Evolutionary conservation across 768 basidiomycete species (phyloP).

Genomic region (Tulasnella sp.): DNA sequence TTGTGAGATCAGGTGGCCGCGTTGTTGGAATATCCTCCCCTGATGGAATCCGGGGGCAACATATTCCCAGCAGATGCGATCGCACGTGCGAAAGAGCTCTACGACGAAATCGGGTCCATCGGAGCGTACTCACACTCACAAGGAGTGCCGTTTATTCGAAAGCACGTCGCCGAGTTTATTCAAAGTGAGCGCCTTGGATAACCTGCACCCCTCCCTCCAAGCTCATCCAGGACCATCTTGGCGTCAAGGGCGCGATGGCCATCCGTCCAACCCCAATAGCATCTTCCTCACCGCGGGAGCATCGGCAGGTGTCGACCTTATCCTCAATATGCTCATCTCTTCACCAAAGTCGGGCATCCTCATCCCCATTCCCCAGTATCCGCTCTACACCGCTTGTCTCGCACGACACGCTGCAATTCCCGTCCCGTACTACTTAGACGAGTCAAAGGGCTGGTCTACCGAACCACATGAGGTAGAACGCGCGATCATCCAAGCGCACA

Average conservation of each 20-base stretch:
- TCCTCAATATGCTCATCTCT: slow-evolving; percentile 69
- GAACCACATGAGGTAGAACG: slow-evolving; percentile 52
- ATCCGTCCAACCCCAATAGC: slow-evolving; percentile 64
- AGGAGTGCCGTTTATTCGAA: slow-evolving; percentile 78
- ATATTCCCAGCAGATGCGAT: slow-evolving; percentile 82
- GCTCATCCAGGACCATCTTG: not conserved
- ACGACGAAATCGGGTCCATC: slow-evolving; percentile 75
- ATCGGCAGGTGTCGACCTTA: slow-evolving; percentile 82
- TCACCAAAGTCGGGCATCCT: slow-evolving; percentile 61
- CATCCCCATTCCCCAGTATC: slow-evolving; percentile 98
- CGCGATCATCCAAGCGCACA: slow-evolving; percentile 53
- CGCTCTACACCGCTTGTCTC: slow-evolving; percentile 90
- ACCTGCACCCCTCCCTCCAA: not conserved
- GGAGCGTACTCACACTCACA: slow-evolving; percentile 96
- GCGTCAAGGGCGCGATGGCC: slow-evolving; percentile 72
- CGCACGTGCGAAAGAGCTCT: slow-evolving; percentile 69
- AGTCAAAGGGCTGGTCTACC: slow-evolving; percentile 72
- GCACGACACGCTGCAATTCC: slow-evolving; percentile 72
- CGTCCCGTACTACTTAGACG: slow-evolving; percentile 83
- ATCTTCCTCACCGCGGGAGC: slow-evolving; percentile 96
- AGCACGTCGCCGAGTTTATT: slow-evolving; percentile 84
- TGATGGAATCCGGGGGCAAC: slow-evolving; percentile 47
- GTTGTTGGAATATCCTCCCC: slow-evolving; percentile 81
- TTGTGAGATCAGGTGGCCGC: slow-evolving; percentile 56
- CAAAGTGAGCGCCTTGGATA: slow-evolving; percentile 40